phyloP scores from a whole-genome alignment of 75 land plant genomes.

The Chamaecyparis obtusa region DNA sequence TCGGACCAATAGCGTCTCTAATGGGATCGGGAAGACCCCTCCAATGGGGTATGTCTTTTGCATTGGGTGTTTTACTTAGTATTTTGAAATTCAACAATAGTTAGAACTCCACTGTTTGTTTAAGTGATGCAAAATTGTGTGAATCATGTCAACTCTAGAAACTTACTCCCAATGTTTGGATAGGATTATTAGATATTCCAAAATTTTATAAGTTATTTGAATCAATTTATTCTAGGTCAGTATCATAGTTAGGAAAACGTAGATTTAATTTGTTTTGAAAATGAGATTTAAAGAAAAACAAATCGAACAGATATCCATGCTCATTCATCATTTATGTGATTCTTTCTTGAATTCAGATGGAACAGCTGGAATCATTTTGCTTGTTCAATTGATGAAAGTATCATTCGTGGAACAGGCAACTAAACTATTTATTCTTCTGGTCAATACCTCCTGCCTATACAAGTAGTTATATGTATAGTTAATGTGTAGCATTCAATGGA shows the following conservation, averaged over 20 bases:
- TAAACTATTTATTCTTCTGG: neutral
- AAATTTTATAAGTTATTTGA: too few species aligned
- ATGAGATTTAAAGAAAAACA: too few species aligned
- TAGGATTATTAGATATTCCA: too few species aligned
- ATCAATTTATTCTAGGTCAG: too few species aligned
- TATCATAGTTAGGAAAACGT: too few species aligned
- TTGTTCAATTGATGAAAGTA: constrained; percentile 59
- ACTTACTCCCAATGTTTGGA: neutral
- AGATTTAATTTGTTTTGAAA: too few species aligned
- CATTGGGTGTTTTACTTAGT: neutral
- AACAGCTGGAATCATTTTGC: constrained; percentile 89
- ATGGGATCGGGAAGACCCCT: neutral
- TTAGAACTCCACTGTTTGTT: neutral
- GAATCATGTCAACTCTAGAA: neutral
- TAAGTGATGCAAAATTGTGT: neutral
- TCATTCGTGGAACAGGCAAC: constrained; percentile 71
- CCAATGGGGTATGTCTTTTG: neutral
- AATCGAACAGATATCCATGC: too few species aligned
- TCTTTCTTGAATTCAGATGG: constrained; percentile 44
- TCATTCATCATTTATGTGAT: too few species aligned
- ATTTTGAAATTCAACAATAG: neutral
- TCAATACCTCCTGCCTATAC: neutral
- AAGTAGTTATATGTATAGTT: neutral
- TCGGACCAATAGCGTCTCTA: neutral
- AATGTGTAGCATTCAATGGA: neutral